Percentiles rank a stretch among this genome's conserved stretches.
These are phyloP conservation scores for Turnera subulata DNA, from an alignment of 345 rosid genomes.

Conservation along the genomic window DNA sequence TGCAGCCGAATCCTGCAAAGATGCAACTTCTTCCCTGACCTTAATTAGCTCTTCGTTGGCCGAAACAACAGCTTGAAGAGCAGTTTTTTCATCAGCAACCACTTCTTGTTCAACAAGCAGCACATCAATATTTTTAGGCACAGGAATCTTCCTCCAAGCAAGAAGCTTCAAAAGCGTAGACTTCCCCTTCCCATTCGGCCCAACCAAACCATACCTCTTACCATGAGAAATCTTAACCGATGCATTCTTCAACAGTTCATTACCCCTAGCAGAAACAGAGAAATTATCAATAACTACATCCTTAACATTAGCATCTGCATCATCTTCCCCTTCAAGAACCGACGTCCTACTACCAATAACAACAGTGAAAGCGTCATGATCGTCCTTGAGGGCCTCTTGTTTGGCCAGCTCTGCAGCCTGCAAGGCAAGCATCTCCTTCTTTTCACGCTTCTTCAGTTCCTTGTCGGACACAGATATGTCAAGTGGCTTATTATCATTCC, in stretches of 20 bases:
- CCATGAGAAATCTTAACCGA: constrained; percentile 93
- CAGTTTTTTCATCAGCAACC: constrained; percentile 79
- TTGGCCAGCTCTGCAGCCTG: constrained; percentile 52
- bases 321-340: constrained; percentile 85
- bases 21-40: constrained; percentile 63
- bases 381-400: constrained; percentile 83
- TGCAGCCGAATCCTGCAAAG: constrained; percentile 55
- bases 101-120: constrained; percentile 95
- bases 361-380: constrained; percentile 92
- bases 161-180: constrained; percentile 89
- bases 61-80: constrained; percentile 85
- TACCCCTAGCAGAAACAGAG: constrained; percentile 92
- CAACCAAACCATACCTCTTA: constrained; percentile 91
- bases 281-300: constrained; percentile 80
- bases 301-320: constrained; percentile 84
- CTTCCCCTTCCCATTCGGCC: constrained; percentile 96
- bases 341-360: constrained; percentile 85
- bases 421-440: constrained; percentile 59
- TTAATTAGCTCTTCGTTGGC: constrained; percentile 81
- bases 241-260: constrained; percentile 82
- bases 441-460: constrained; percentile 78
- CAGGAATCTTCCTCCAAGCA: constrained; percentile 98
- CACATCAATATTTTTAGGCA: constrained; percentile 92
- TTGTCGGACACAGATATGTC: constrained; percentile 60
- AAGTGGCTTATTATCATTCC: constrained; percentile 46